These are phyloP conservation scores for Arthrobotrys entomopaga DNA, from an alignment of 2,329 filamentous ascomycete species.

Conservation along the genomic window DNA sequence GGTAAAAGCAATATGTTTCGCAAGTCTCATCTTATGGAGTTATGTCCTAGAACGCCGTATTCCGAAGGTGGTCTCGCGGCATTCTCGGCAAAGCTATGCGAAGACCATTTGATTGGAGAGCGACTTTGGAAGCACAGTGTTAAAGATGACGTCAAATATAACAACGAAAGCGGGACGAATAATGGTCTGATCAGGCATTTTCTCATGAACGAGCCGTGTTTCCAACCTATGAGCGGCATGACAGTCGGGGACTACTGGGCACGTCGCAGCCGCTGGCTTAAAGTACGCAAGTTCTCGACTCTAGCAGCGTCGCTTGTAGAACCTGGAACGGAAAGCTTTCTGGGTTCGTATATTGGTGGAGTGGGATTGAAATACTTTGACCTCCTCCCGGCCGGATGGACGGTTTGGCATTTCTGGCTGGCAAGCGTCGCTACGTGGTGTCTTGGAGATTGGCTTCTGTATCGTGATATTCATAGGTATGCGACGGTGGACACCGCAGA, in stretches of 20 bases:
- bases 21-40: constrained; percentile 82
- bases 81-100: constrained; percentile 96
- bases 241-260: constrained; percentile 79
- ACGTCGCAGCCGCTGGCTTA: constrained; percentile 85
- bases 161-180: constrained; percentile 60
- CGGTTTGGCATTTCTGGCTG: constrained; percentile 74
- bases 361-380: constrained; percentile 61
- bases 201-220: constrained; percentile 83
- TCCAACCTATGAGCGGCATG: constrained; percentile 89
- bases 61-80: constrained; percentile 80
- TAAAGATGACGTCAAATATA: constrained; percentile 62
- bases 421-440: constrained; percentile 76
- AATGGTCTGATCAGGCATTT: constrained; percentile 75
- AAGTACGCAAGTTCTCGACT: constrained; percentile 94
- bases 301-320: constrained; percentile 88
- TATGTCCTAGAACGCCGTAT: constrained; percentile 69
- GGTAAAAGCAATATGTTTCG: constrained; percentile 99
- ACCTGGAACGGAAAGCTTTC: constrained; percentile 86
- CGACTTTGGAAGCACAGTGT: constrained; percentile 80
- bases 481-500: constrained; percentile 74
- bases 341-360: constrained; percentile 83
- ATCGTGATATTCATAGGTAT: constrained; percentile 77
- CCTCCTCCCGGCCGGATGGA: constrained; percentile 73
- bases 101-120: constrained; percentile 95
- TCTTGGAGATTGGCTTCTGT: constrained; percentile 77